Base-by-base conservation (phyloP, 1,284 basidiomycete species). In the Boletus sp. region DNA sequence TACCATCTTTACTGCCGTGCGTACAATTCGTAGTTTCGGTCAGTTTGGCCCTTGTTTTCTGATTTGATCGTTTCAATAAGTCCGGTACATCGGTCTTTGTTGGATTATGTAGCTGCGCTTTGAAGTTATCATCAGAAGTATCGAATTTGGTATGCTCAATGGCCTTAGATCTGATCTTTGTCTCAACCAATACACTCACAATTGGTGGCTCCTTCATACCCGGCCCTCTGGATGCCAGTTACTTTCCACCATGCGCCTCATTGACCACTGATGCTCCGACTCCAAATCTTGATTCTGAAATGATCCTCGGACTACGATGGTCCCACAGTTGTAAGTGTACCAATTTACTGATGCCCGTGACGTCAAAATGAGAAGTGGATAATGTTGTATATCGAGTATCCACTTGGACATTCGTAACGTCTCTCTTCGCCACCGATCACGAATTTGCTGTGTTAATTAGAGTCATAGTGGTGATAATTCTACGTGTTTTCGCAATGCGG, bases 401-500 rank as follows among this genome's bases (percentile, higher is more conserved):
- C 9, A 5, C 7, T 6, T 68, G 60, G 52, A 4, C 6, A 19
- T 31, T 55, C 1, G 9, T 9, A 6, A 8, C 66, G 6, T 68
- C 64, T 11, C 38, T 43, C 31, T 31, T 23, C 7, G 51, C 52
- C n/a, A 38, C 51, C 4, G 57, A 67, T 52, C 11, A 65, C 65
- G 23, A 65, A 67, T 52, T 35, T 6, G 5, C 4, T 23, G 17
- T 6, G 1, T 8, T 35, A 1, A 43, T 13, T 28, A 28, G 8
- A 7, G 16, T 38, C 19, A 33, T 33, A 69, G 66, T 64, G 4
- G 46, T 67, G 7, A 69, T 69, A 59, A 47, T 68, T 25, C 25
- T 69, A 21, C 59, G 62, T 1, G 51, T 67, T 6, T 65, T 65
- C 38, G 53, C 59, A 14, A 65, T 67, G 58, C 69, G 65, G 62